These are phyloP conservation scores for Mycena amicta DNA, from an alignment of 768 basidiomycete genomes.

Conservation along the genomic window DNA sequence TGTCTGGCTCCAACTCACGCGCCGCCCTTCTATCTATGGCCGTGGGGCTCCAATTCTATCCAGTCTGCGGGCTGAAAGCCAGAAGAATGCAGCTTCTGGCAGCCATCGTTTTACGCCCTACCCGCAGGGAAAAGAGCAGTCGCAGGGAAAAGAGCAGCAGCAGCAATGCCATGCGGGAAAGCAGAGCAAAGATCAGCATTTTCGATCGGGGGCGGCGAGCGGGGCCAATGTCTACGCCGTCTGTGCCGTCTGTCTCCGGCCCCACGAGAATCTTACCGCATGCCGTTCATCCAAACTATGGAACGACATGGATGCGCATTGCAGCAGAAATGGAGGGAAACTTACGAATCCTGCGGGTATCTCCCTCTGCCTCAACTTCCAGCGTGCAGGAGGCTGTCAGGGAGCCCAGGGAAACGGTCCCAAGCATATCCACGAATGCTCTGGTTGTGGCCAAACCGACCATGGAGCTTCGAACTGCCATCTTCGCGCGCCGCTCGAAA, in stretches of 20 bases:
- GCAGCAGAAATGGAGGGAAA: slow-evolving; percentile 20
- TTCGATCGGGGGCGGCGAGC: neutral
- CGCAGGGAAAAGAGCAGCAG: too few species aligned
- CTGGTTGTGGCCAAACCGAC: slow-evolving; percentile 37
- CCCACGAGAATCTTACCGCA: neutral
- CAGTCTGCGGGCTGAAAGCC: too few species aligned
- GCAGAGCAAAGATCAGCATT: slow-evolving; percentile 5
- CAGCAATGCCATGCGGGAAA: too few species aligned
- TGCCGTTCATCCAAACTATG: slow-evolving; percentile 20
- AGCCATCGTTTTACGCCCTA: too few species aligned
- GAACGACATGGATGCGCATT: slow-evolving; percentile 23
- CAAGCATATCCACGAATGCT: slow-evolving; percentile 41
- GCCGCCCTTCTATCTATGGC: too few species aligned
- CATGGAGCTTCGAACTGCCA: slow-evolving; percentile 46
- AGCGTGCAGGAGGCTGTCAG: slow-evolving; percentile 30
- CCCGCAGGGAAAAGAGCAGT: too few species aligned
- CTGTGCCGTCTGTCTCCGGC: slow-evolving; percentile 13
- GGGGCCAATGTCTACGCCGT: neutral
- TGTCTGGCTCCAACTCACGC: too few species aligned
- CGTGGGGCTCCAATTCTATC: too few species aligned
- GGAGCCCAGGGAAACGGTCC: neutral
- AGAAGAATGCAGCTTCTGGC: too few species aligned
- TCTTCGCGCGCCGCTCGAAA: slow-evolving; percentile 31
- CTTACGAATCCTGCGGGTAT: slow-evolving; percentile 25
- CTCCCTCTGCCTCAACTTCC: slow-evolving; percentile 39